phyloP scores from a whole-genome alignment of 106 monocot species.

The Agapanthus africanus region DNA sequence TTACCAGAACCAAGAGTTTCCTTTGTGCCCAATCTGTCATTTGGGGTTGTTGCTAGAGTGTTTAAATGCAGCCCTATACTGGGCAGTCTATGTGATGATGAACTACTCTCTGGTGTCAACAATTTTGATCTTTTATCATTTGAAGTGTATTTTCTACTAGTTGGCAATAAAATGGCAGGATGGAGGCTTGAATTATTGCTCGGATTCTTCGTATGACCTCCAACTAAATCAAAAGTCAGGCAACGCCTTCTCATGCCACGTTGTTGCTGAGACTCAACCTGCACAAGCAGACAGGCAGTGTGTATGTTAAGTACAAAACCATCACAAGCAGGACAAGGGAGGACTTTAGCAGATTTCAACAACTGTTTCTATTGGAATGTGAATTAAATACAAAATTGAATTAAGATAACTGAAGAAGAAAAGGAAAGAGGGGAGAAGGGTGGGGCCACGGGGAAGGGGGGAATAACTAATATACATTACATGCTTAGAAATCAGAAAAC shows the following conservation, averaged over 20 bases:
- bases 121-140: constrained; percentile 10
- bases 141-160: constrained; percentile 22
- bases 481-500: not conserved
- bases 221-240: constrained; percentile 70
- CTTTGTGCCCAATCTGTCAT: constrained; percentile 31
- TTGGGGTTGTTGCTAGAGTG: constrained; percentile 55
- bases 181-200: constrained; percentile 12
- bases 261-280: constrained; percentile 63
- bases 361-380: not conserved
- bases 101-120: constrained; percentile 28
- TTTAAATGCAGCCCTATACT: constrained; percentile 95
- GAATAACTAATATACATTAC: not conserved
- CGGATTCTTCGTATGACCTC: constrained; percentile 22
- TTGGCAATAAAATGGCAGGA: constrained; percentile 21
- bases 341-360: not conserved
- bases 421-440: too few relatives aligned
- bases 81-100: constrained; percentile 35
- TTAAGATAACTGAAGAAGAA: too few relatives aligned
- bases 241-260: constrained; percentile 78
- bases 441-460: too few relatives aligned
- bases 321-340: not conserved
- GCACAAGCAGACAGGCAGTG: not conserved
- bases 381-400: not conserved
- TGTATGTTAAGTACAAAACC: not conserved
- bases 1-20: constrained; percentile 33